These are phyloP conservation scores for Penicillium sp. DNA, from an alignment of 2,329 filamentous ascomycete genomes.

Conservation along the genomic window DNA sequence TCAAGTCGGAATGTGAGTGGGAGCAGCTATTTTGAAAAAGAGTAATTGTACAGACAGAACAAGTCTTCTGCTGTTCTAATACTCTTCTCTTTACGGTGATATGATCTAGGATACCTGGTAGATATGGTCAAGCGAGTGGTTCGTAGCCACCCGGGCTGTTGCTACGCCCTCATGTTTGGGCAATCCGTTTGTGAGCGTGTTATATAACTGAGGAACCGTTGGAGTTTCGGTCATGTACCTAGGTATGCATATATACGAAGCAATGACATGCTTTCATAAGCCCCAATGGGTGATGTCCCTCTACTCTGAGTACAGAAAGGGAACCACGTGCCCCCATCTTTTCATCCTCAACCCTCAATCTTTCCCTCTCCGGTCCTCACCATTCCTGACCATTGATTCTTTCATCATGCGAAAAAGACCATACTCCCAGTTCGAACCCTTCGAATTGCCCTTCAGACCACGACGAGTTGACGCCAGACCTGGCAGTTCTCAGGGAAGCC, in stretches of 20 bases:
- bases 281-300: neutral
- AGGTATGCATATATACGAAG: slow-evolving; percentile 28
- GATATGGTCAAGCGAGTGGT: slow-evolving; percentile 8
- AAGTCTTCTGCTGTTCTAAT: neutral
- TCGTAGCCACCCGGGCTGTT: slow-evolving; percentile 1
- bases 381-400: neutral
- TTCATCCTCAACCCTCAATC: neutral
- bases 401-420: slow-evolving; percentile 17
- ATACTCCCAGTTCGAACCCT: slow-evolving; percentile 8
- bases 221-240: slow-evolving; percentile 18
- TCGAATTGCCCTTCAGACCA: slow-evolving; percentile 7
- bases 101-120: slow-evolving; percentile 18
- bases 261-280: slow-evolving; percentile 19
- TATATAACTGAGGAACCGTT: slow-evolving; percentile 3
- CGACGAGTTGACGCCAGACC: slow-evolving; percentile 5
- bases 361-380: neutral
- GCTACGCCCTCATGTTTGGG: slow-evolving; percentile 1
- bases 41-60: slow-evolving; percentile 17
- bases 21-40: slow-evolving; percentile 38
- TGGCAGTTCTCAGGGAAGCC: slow-evolving; percentile 7
- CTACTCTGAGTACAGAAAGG: neutral
- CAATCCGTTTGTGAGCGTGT: slow-evolving; percentile 7
- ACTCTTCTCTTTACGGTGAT: slow-evolving; percentile 8
- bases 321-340: slow-evolving; percentile 6
- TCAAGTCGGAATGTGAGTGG: slow-evolving; percentile 34